A percentile compares a stretch with the other conserved stretches of the same genome.
Conservation (phyloP, 2,329 filamentous ascomycete species). For the Sporothrix pallida region DNA sequence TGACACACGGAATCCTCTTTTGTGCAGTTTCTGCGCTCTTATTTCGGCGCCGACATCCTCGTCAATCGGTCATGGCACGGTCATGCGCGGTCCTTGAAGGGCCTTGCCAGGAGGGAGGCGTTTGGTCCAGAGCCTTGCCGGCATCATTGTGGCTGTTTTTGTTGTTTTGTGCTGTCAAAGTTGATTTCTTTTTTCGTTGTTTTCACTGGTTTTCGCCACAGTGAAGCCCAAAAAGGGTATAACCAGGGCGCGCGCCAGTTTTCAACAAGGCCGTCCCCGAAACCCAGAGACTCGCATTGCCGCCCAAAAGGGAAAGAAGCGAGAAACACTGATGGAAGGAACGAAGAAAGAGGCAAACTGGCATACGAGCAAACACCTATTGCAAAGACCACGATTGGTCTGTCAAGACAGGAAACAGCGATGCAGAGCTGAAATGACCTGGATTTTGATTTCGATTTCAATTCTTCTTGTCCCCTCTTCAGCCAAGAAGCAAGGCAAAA, state of each 20-base stretch:
- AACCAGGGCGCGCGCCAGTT: slow-evolving; percentile 24
- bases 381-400: slow-evolving; percentile 17
- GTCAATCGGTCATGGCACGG: slow-evolving; percentile 4
- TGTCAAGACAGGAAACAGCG: background rate
- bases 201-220: slow-evolving; percentile 4
- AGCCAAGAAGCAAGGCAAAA: slow-evolving; percentile 1
- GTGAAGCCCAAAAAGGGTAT: background rate
- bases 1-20: slow-evolving; percentile 28
- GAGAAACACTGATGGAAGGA: background rate
- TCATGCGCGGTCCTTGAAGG: background rate
- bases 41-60: background rate
- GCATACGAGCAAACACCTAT: slow-evolving; percentile 1
- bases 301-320: slow-evolving; percentile 4
- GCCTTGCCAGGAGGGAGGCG: background rate
- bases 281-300: background rate
- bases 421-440: background rate
- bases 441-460: background rate
- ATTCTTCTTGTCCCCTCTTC: too few relatives aligned
- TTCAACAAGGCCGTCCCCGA: slow-evolving; percentile 28
- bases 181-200: background rate
- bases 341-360: background rate
- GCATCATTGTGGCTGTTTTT: background rate
- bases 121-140: background rate
- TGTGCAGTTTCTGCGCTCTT: background rate
- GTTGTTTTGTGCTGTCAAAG: background rate